Evolutionary conservation across 768 basidiomycete genomes (phyloP), one percentile per base, ranked within the genome.

Genomic region (Albatrellus ellisii): DNA sequence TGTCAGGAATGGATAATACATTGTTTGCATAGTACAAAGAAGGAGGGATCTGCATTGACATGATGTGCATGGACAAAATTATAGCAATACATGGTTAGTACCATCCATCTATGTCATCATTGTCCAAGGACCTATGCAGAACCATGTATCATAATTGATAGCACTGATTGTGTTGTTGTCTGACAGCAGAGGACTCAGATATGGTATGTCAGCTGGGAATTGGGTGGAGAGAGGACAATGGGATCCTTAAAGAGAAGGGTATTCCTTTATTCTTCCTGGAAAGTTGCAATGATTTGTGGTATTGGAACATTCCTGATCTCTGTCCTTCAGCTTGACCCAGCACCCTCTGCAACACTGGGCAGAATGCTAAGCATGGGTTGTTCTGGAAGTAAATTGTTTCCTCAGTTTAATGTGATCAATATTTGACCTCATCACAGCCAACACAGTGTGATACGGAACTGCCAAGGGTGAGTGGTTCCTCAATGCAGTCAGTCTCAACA

Each of bases 381-480:
- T 52, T 83, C 79, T 4, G 87, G 88, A 45, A 89, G 88, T 72
- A 62, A 57, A 63, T 61, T 55, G 9, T 20, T 36, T 10, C 20
- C 22, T 5, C 17, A 40, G 8, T 6, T 11, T 41, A 15, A 36
- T 32, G 22, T 24, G 26, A 10, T 10, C 4, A 22, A 26, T 26
- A n/a, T 22, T 41, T 22, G 20, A n/a, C 24, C 41, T 11, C 46
- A 12, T 15, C 31, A 12, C 41, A 74, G 83, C 83, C 0, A 86
- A 85, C 49, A 81, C 84, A 1, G 85, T 86, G 1, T 64, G 86
- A 18, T 92, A 90, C 54, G 90, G 87, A 8, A 92, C 88, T 5
- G 88, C 87, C 0, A 87, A 81, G 55, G 84, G 68, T 0, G 88
- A 91, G 61, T 91, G 88, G 89, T 87, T 92, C 53, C 63, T 92